These are phyloP conservation scores for Antarctomyces pellizariae DNA, from an alignment of 495 filamentous ascomycete species.

Conservation along the genomic window DNA sequence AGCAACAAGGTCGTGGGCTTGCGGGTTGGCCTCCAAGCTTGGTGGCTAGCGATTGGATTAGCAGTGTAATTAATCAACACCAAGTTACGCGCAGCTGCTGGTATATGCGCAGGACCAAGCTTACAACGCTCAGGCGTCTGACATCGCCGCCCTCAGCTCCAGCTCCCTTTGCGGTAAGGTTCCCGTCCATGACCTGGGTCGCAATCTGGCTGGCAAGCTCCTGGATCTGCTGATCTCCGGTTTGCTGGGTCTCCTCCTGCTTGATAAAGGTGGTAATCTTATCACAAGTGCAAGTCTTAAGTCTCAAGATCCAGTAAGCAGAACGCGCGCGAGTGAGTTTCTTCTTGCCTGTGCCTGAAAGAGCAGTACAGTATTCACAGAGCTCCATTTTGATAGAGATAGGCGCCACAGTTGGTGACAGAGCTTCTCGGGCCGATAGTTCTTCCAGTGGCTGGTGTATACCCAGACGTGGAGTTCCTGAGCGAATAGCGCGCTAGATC, in stretches of 20 bases:
- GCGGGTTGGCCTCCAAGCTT: constrained; percentile 7
- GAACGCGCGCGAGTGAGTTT: no score
- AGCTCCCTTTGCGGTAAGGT: constrained; percentile 17
- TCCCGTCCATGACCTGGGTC: constrained; percentile 13
- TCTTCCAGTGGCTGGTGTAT: no score
- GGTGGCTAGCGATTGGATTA: background rate
- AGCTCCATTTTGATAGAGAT: no score
- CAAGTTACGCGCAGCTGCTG: background rate
- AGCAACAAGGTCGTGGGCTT: constrained; percentile 39
- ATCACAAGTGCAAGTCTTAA: no score
- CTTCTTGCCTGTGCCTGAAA: no score
- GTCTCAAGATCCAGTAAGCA: no score
- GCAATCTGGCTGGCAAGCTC: background rate
- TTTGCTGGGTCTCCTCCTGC: background rate
- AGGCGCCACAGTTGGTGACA: no score
- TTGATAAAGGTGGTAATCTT: background rate
- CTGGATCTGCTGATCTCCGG: no score
- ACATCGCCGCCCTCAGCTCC: constrained; percentile 8
- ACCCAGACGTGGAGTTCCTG: no score
- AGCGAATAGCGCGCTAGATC: no score
- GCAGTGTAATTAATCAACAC: background rate
- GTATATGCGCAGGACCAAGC: constrained; percentile 3
- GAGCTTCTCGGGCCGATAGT: no score
- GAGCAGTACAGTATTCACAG: no score
- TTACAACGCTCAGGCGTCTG: background rate